These are phyloP conservation scores for Arthonia radiata DNA, from an alignment of 495 filamentous ascomycete genomes.

Conservation along the genomic window DNA sequence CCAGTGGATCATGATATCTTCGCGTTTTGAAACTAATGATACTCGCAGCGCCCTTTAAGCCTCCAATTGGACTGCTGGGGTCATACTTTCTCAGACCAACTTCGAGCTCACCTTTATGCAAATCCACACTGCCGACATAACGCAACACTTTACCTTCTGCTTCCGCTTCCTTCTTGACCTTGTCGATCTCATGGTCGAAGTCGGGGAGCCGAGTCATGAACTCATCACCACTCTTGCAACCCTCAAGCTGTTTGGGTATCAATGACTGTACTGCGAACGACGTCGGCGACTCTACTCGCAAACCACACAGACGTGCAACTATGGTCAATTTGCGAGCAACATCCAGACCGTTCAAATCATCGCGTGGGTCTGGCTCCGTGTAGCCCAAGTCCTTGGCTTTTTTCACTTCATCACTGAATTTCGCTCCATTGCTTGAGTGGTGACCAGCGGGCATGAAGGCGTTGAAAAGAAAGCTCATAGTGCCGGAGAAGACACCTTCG, in stretches of 20 bases:
- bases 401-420: constrained; percentile 69
- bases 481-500: constrained; percentile 90
- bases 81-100: constrained; percentile 58
- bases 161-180: constrained; percentile 50
- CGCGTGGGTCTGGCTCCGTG: constrained; percentile 87
- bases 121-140: constrained; percentile 82
- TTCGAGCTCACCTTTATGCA: constrained; percentile 46
- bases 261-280: constrained; percentile 79
- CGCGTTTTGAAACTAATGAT: constrained; percentile 95
- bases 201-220: constrained; percentile 53
- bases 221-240: constrained; percentile 44
- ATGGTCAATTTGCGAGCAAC: constrained; percentile 95
- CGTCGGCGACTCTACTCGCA: constrained; percentile 51
- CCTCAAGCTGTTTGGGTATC: constrained; percentile 62
- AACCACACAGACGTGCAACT: constrained; percentile 55
- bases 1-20: constrained; percentile 72
- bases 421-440: too few relatives aligned
- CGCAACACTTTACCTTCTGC: constrained; percentile 74
- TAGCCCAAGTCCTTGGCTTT: constrained; percentile 88
- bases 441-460: constrained; percentile 53
- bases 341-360: constrained; percentile 89
- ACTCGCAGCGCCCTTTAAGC: constrained; percentile 88
- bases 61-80: constrained; percentile 49
- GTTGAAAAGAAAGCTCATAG: constrained; percentile 93
- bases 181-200: constrained; percentile 68